Conservation (phyloP, 345 rosid species). For the Litchi chinensis region DNA sequence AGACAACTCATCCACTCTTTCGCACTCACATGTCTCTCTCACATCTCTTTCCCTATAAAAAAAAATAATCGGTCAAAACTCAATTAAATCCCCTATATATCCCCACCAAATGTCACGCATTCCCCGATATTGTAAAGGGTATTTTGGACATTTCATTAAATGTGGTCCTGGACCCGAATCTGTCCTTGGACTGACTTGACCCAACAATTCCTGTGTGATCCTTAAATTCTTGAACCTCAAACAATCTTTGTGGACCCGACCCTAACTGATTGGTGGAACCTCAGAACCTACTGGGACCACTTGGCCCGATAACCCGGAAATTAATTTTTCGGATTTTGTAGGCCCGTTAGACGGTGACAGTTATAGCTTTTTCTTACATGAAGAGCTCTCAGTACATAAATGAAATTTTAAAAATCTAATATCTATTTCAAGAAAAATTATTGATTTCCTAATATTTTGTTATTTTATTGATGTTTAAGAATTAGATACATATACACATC, state of each 20-base stretch:
- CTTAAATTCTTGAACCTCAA: not conserved
- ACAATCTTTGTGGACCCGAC: not conserved
- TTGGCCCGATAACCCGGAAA: not conserved
- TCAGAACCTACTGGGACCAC: not conserved
- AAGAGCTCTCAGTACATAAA: too few relatives aligned
- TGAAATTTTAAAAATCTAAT: too few relatives aligned
- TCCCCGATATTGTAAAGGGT: not conserved
- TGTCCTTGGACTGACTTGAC: slow-evolving; percentile 3
- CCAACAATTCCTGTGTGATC: not conserved
- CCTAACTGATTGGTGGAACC: not conserved
- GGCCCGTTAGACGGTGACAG: not conserved
- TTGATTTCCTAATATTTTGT: too few relatives aligned
- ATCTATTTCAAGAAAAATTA: too few relatives aligned
- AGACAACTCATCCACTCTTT: slow-evolving; percentile 6
- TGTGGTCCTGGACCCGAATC: not conserved
- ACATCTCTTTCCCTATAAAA: not conserved
- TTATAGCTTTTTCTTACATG: not conserved
- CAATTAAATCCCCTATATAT: not conserved
- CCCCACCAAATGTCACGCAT: not conserved
- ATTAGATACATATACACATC: too few relatives aligned
- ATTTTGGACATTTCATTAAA: not conserved
- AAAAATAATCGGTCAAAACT: not conserved
- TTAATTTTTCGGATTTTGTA: not conserved
- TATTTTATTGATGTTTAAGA: too few relatives aligned
- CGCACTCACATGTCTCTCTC: not conserved